These are phyloP conservation scores for Epichloe hybrida DNA, from an alignment of 2,329 filamentous ascomycete species.

Conservation along the genomic window DNA sequence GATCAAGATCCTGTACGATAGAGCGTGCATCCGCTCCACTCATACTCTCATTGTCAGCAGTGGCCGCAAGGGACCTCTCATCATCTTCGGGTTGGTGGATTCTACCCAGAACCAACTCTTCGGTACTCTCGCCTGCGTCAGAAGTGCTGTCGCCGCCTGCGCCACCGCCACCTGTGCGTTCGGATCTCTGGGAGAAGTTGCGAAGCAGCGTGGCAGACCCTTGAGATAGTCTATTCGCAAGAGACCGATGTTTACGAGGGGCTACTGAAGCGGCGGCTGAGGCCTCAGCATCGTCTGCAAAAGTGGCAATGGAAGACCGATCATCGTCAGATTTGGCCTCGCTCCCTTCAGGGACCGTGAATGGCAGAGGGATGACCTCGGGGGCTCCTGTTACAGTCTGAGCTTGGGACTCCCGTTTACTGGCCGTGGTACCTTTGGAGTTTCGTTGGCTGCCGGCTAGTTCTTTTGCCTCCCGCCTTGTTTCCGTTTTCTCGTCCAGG, in stretches of 20 bases:
- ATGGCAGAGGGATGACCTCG: conserved; percentile 51
- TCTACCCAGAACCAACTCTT: conserved; percentile 29
- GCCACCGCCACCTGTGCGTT: conserved; percentile 7
- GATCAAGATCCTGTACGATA: background rate
- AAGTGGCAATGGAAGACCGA: conserved; percentile 55
- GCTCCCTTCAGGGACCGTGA: conserved; percentile 39
- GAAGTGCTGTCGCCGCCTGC: conserved; percentile 1
- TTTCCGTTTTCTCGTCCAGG: conserved; percentile 17
- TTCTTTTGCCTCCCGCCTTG: conserved; percentile 9
- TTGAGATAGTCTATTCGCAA: conserved; percentile 35
- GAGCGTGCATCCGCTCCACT: conserved; percentile 25
- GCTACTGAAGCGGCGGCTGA: conserved; percentile 10
- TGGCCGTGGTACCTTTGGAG: conserved; percentile 10
- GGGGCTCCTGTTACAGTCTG: conserved; percentile 24
- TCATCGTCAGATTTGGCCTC: conserved; percentile 30
- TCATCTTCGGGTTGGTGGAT: conserved; percentile 26
- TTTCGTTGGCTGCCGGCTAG: conserved; percentile 9
- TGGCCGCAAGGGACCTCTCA: conserved; percentile 41
- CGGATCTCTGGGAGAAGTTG: conserved; percentile 26
- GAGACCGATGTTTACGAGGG: conserved; percentile 18
- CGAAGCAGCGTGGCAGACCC: conserved; percentile 32
- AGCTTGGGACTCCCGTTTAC: conserved; percentile 7
- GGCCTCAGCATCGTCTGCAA: conserved; percentile 46
- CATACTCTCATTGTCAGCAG: conserved; percentile 39
- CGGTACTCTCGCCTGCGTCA: conserved; percentile 26